Percentiles rank a stretch among this genome's conserved stretches.
These are phyloP conservation scores for Juglanconis juglandina DNA, from an alignment of 2,329 filamentous ascomycete genomes.

Conservation along the genomic window DNA sequence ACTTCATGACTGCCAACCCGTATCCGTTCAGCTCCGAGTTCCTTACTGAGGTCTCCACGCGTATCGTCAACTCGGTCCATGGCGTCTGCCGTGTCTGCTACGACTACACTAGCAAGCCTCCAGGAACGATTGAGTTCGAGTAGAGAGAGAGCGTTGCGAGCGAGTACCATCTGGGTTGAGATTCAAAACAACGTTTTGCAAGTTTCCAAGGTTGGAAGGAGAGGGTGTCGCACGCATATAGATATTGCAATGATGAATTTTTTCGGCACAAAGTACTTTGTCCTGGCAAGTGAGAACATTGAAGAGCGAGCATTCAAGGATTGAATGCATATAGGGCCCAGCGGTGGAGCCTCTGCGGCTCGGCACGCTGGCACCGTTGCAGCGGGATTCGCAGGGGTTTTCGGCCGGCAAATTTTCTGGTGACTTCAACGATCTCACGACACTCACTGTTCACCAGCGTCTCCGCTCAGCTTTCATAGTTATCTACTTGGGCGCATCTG, in stretches of 20 bases:
- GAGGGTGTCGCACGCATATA: neutral
- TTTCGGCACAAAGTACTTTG: neutral
- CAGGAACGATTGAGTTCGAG: slow-evolving; percentile 73
- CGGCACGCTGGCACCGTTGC: neutral
- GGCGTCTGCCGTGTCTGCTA: slow-evolving; percentile 70
- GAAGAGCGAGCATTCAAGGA: too few relatives aligned
- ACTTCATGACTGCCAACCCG: slow-evolving; percentile 74
- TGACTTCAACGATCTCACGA: neutral
- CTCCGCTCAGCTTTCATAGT: neutral
- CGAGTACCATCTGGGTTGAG: too few relatives aligned
- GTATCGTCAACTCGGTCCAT: slow-evolving; percentile 74
- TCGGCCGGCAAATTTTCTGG: neutral
- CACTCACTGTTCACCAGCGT: neutral
- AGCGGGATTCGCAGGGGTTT: neutral
- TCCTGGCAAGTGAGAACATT: neutral
- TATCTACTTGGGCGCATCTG: neutral
- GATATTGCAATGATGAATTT: slow-evolving; percentile 2
- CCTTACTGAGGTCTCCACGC: slow-evolving; percentile 54
- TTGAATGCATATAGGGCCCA: too few relatives aligned
- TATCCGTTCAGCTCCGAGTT: slow-evolving; percentile 51
- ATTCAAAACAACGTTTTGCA: neutral
- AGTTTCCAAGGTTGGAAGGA: neutral
- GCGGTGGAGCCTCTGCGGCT: neutral
- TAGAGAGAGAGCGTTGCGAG: slow-evolving; percentile 32
- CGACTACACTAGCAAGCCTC: slow-evolving; percentile 63